Evolutionary conservation across 805 yeast genomes (phyloP).

Genomic region (Kodamaea lidongshanica): DNA sequence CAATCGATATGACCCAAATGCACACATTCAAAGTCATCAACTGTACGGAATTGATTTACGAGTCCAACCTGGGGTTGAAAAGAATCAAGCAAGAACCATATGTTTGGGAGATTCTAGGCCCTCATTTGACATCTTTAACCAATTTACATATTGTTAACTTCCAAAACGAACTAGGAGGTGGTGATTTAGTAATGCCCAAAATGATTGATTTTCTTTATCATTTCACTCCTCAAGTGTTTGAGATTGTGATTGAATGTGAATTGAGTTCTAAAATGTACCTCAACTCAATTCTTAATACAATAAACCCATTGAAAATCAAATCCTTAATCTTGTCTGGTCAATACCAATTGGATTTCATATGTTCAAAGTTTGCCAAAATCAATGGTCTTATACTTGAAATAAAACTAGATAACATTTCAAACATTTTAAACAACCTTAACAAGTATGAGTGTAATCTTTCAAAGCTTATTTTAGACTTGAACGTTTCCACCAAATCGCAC

Average conservation of each 20-base stretch:
- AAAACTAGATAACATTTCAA: conserved; percentile 3
- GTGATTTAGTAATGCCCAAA: conserved; percentile 2
- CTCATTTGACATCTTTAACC: neutral
- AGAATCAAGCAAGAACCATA: conserved; percentile 2
- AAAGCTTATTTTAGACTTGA: conserved; percentile 1
- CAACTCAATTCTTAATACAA: neutral
- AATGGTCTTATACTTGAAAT: conserved; percentile 2
- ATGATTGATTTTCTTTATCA: neutral
- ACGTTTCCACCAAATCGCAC: neutral
- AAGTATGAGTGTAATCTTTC: neutral
- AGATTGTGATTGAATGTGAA: conserved; percentile 3
- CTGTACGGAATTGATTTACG: conserved; percentile 7
- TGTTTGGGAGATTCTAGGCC: conserved; percentile 4
- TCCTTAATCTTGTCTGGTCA: neutral
- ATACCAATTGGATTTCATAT: neutral
- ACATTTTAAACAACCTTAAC: conserved; percentile 1
- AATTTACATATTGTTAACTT: conserved; percentile 3
- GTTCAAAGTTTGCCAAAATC: too few relatives aligned
- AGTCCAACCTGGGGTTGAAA: conserved; percentile 1
- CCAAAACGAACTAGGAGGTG: conserved; percentile 6
- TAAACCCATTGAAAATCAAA: neutral
- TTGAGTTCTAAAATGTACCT: conserved; percentile 3
- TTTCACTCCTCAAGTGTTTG: neutral
- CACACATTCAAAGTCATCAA: conserved; percentile 2
- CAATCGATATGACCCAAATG: conserved; percentile 1